A percentile compares a stretch with the other conserved stretches of the same genome.
phyloP scores from a whole-genome alignment of 1,284 basidiomycete genomes.

The Phellopilus nigrolimitatus region DNA sequence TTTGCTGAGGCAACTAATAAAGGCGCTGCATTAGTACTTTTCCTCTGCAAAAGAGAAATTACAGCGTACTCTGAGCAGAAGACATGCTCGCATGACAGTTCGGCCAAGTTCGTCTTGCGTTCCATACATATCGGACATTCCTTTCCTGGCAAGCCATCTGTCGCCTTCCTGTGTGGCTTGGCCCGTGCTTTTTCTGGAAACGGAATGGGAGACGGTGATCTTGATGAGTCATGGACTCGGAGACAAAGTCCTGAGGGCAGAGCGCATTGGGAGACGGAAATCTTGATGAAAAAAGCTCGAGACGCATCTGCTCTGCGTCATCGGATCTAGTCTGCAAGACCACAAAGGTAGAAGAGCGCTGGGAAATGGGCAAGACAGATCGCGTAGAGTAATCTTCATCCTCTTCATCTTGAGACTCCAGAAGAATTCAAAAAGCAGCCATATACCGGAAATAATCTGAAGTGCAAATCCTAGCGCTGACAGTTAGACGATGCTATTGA shows the following conservation, averaged over 20 bases:
- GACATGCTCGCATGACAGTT: conserved; percentile 7
- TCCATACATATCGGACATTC: conserved; percentile 11
- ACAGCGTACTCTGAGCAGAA: conserved; percentile 11
- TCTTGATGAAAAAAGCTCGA: neutral
- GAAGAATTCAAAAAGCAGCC: neutral
- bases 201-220: neutral
- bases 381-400: neutral
- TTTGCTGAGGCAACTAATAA: conserved; percentile 5
- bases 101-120: neutral
- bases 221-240: no score
- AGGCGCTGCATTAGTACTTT: no score
- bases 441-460: neutral
- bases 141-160: conserved; percentile 2
- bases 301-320: neutral
- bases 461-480: conserved; percentile 8
- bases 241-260: neutral
- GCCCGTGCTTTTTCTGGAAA: neutral
- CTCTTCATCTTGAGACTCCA: neutral
- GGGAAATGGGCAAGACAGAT: neutral
- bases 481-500: neutral
- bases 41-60: neutral
- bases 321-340: neutral
- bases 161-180: neutral
- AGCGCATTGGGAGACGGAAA: neutral
- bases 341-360: neutral